These are phyloP conservation scores for Lasiosphaeria miniovina DNA, from an alignment of 495 filamentous ascomycete genomes.

Conservation along the genomic window DNA sequence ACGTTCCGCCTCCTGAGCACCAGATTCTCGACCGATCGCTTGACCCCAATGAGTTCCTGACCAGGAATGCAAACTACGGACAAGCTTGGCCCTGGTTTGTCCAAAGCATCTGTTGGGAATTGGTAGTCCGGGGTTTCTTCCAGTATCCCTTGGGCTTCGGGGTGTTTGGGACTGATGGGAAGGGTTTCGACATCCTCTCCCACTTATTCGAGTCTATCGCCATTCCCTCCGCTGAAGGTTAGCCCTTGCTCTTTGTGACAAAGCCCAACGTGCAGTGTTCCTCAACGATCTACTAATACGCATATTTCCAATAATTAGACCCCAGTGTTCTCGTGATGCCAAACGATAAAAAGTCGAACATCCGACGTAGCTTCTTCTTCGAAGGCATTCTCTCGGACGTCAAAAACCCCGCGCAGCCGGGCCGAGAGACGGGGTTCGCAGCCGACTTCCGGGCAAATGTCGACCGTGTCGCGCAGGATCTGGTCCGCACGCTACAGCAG, in stretches of 20 bases:
- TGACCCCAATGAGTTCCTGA: no score
- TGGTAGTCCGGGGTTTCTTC: constrained; percentile 4
- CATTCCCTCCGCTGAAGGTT: not conserved
- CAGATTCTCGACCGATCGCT: no score
- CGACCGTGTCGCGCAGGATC: not conserved
- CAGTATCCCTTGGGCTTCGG: constrained; percentile 10
- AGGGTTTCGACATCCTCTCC: not conserved
- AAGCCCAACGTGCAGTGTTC: no score
- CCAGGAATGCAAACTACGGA: no score
- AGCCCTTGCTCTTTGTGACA: not conserved
- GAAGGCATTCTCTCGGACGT: not conserved
- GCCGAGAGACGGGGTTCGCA: not conserved
- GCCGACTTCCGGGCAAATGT: not conserved
- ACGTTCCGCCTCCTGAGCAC: no score
- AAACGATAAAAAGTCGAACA: constrained; percentile 6
- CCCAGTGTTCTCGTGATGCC: not conserved
- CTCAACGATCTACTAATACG: not conserved
- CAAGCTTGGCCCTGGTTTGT: constrained; percentile 5
- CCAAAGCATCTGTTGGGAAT: not conserved
- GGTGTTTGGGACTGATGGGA: constrained; percentile 5
- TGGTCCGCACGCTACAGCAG: not conserved
- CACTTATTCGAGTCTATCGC: not conserved
- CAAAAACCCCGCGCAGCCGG: not conserved
- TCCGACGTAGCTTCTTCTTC: not conserved
- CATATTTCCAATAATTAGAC: not conserved